These are phyloP conservation scores for Vickermania ingenoplastis DNA, from an alignment of 208 protist genomes.

Conservation along the genomic window DNA sequence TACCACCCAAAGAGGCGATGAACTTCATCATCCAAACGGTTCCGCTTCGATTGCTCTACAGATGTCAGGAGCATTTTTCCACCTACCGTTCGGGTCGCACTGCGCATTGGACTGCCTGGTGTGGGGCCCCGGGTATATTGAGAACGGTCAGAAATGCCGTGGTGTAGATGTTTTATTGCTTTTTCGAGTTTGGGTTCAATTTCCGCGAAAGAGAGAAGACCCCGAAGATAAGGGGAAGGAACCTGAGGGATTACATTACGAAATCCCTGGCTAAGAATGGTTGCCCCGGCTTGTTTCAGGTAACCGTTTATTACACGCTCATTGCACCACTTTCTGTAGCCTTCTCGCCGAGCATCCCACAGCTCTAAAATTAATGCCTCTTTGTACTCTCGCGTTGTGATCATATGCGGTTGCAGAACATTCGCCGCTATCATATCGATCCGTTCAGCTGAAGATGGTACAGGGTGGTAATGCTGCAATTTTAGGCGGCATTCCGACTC, in stretches of 20 bases:
- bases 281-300: constrained; percentile 2
- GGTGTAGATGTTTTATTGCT: background rate
- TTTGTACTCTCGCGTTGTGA: constrained; percentile 67
- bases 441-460: constrained; percentile 32
- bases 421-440: constrained; percentile 57
- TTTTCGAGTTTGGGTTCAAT: background rate
- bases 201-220: background rate
- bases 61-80: background rate
- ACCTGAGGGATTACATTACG: background rate
- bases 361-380: constrained; percentile 45
- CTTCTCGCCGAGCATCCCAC: constrained; percentile 23
- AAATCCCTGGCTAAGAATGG: background rate
- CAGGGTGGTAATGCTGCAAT: constrained; percentile 43
- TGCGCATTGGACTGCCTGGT: background rate
- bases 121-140: background rate
- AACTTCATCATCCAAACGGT: constrained; percentile 9
- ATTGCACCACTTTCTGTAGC: constrained; percentile 32
- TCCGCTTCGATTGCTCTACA: background rate
- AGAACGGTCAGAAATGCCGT: background rate
- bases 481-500: constrained; percentile 52
- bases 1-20: constrained; percentile 66
- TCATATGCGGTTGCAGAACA: constrained; percentile 72
- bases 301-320: constrained; percentile 22
- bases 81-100: background rate
- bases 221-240: background rate